Conservation (phyloP, 768 basidiomycete genomes). For the Tylopilus felleus region DNA sequence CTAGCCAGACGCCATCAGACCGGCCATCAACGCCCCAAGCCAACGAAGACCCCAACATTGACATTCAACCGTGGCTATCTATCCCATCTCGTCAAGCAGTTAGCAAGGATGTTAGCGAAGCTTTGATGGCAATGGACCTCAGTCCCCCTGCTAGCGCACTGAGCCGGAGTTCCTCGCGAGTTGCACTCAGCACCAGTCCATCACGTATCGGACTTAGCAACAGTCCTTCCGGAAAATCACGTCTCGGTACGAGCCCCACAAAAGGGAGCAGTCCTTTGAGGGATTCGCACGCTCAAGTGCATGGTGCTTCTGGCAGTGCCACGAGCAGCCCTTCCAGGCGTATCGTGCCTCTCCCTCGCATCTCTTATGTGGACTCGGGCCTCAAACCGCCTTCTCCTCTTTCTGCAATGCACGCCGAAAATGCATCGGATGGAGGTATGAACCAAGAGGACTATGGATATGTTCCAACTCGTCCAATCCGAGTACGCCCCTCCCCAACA, state of each 20-base stretch:
- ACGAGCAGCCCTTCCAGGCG: conserved; percentile 24
- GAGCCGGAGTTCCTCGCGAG: conserved; percentile 26
- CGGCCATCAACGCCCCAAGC: conserved; percentile 19
- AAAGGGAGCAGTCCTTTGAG: conserved; percentile 19
- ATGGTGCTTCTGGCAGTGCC: conserved; percentile 9
- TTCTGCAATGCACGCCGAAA: background rate
- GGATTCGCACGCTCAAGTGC: conserved; percentile 9
- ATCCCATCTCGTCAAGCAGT: conserved; percentile 22
- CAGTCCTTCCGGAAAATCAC: conserved; percentile 25
- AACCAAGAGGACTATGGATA: conserved; percentile 7
- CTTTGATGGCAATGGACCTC: conserved; percentile 41
- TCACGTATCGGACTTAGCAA: conserved; percentile 17
- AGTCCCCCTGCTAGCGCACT: conserved; percentile 4
- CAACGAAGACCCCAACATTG: conserved; percentile 9
- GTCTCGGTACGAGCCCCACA: conserved; percentile 21
- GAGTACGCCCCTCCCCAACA: conserved; percentile 32
- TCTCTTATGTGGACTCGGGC: conserved; percentile 17
- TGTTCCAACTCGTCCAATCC: conserved; percentile 19
- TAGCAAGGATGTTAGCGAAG: conserved; percentile 21
- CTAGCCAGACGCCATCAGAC: conserved; percentile 12
- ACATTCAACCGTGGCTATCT: conserved; percentile 31
- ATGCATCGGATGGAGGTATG: background rate
- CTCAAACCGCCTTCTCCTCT: conserved; percentile 7
- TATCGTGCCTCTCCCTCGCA: conserved; percentile 19
- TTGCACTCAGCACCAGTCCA: conserved; percentile 19